These are phyloP conservation scores for Trametes polyzona DNA, from an alignment of 1,284 basidiomycete genomes.

Conservation along the genomic window DNA sequence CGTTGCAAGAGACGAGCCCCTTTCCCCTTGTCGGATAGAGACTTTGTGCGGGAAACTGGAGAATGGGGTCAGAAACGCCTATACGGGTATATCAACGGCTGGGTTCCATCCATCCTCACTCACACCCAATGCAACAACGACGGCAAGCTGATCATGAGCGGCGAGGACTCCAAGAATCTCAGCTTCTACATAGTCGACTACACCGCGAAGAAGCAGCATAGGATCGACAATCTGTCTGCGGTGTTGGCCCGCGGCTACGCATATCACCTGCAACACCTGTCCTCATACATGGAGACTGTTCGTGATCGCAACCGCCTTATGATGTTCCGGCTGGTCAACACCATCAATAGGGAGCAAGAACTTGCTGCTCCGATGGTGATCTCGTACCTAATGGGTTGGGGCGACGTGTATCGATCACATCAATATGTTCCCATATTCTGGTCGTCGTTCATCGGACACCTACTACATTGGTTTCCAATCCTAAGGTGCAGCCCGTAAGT, in stretches of 20 bases:
- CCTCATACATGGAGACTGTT: constrained; percentile 16
- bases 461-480: background rate
- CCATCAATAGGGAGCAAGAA: constrained; percentile 41
- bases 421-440: constrained; percentile 37
- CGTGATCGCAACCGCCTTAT: constrained; percentile 26
- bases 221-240: constrained; percentile 35
- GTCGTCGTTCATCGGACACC: constrained; percentile 26
- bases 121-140: constrained; percentile 39
- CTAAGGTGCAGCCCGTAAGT: background rate
- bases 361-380: constrained; percentile 39
- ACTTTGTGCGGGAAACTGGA: constrained; percentile 29
- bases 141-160: constrained; percentile 40
- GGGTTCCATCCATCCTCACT: constrained; percentile 31
- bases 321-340: constrained; percentile 21
- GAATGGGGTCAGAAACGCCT: constrained; percentile 28
- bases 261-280: constrained; percentile 28
- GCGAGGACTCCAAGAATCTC: constrained; percentile 30
- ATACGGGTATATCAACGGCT: constrained; percentile 35
- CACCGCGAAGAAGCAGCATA: constrained; percentile 28
- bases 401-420: constrained; percentile 37
- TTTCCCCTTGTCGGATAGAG: constrained; percentile 27
- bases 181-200: constrained; percentile 39
- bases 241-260: constrained; percentile 35
- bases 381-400: constrained; percentile 41
- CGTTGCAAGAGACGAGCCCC: constrained; percentile 43